Evolutionary conservation across 441 rosid genomes (phyloP).

Genomic region (Adansonia gregorii): DNA sequence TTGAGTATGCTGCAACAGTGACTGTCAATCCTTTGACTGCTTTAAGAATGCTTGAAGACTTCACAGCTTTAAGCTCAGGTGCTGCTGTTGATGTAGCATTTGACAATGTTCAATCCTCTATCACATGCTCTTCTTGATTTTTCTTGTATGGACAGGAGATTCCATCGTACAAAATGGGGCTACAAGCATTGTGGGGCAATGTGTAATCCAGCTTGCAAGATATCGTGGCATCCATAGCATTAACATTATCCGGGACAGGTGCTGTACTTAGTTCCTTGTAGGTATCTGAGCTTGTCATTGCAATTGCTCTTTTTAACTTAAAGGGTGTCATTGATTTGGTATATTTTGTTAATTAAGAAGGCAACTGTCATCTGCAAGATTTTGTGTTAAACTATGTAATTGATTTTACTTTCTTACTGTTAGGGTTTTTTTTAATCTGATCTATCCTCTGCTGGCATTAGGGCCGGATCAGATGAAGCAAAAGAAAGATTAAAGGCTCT

Average conservation of each 20-base stretch:
- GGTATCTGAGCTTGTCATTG: conserved; percentile 4
- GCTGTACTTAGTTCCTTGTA: conserved; percentile 15
- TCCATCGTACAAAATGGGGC: conserved; percentile 92
- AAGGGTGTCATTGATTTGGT: background rate
- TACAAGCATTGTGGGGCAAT: conserved; percentile 89
- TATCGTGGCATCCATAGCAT: conserved; percentile 69
- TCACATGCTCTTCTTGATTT: conserved; percentile 28
- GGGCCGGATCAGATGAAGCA: conserved; percentile 83
- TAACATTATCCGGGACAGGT: conserved; percentile 88
- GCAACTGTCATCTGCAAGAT: background rate
- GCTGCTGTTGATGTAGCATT: conserved; percentile 19
- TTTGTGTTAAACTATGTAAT: conserved; percentile 11
- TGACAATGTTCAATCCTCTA: conserved; percentile 1
- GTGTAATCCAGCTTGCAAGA: conserved; percentile 82
- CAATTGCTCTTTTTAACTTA: background rate
- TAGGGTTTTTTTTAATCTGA: background rate
- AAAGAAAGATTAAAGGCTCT: conserved; percentile 61
- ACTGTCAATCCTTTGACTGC: conserved; percentile 93
- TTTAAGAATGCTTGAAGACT: conserved; percentile 91
- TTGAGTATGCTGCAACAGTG: conserved; percentile 91
- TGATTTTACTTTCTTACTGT: background rate
- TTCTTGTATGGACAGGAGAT: conserved; percentile 56
- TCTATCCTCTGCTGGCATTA: conserved; percentile 37
- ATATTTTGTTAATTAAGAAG: background rate
- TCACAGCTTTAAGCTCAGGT: conserved; percentile 67